These are phyloP conservation scores for Trichoderma polysporum DNA, from an alignment of 2,329 filamentous ascomycete species.

Conservation along the genomic window DNA sequence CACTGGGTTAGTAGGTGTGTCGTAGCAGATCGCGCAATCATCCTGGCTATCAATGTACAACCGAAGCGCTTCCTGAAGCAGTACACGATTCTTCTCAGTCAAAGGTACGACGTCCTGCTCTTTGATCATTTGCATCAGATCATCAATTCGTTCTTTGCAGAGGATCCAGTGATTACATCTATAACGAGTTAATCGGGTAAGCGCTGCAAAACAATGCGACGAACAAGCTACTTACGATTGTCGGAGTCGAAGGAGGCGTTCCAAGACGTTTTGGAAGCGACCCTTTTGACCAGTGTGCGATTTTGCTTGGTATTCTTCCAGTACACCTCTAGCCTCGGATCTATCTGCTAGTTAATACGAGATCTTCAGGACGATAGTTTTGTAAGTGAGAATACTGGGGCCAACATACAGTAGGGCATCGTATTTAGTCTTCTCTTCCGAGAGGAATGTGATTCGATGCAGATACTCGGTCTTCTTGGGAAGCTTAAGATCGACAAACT, in stretches of 20 bases:
- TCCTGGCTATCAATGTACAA: constrained; percentile 78
- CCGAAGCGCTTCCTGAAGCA: constrained; percentile 73
- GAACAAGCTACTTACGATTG: constrained; percentile 54
- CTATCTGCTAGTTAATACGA: constrained; percentile 37
- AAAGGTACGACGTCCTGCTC: constrained; percentile 66
- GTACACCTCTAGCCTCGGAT: constrained; percentile 70
- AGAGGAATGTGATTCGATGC: constrained; percentile 69
- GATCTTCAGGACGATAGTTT: neutral
- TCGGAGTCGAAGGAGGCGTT: constrained; percentile 77
- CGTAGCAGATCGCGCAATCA: constrained; percentile 80
- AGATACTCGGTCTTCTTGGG: constrained; percentile 77
- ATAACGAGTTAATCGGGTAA: neutral
- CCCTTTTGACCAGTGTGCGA: constrained; percentile 45
- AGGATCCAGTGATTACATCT: constrained; percentile 86
- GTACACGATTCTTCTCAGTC: constrained; percentile 67
- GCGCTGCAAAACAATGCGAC: neutral
- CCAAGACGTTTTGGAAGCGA: constrained; percentile 72
- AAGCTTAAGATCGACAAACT: constrained; percentile 77
- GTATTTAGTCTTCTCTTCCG: constrained; percentile 76
- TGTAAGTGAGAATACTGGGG: constrained; percentile 19
- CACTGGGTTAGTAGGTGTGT: constrained; percentile 67
- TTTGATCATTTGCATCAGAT: constrained; percentile 69
- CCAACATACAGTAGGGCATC: constrained; percentile 62
- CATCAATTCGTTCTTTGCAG: constrained; percentile 70
- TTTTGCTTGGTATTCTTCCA: constrained; percentile 57